Conservation (phyloP, 2,329 filamentous ascomycete genomes). For the Pseudogymnoascus verrucosus region DNA sequence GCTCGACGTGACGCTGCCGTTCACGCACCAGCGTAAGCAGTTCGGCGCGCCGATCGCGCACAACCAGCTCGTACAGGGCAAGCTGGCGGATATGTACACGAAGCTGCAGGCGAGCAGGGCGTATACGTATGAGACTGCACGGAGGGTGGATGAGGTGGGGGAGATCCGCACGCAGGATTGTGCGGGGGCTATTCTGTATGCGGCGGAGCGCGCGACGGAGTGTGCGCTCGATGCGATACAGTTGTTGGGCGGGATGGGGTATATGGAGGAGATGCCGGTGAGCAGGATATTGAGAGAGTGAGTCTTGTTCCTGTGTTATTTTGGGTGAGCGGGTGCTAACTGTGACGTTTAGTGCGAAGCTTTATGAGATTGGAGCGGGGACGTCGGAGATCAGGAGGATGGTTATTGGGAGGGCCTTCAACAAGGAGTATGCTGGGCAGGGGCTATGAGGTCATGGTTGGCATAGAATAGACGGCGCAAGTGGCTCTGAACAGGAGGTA, state of each 20-base stretch:
- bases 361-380: slow-evolving; percentile 96
- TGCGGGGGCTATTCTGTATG: slow-evolving; percentile 87
- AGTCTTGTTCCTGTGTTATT: slow-evolving; percentile 13
- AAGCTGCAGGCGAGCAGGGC: slow-evolving; percentile 76
- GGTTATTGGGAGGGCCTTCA: slow-evolving; percentile 88
- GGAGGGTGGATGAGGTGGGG: slow-evolving; percentile 67
- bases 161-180: slow-evolving; percentile 80
- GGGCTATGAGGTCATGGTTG: not conserved
- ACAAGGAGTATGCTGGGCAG: slow-evolving; percentile 62
- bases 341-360: slow-evolving; percentile 44
- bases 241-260: slow-evolving; percentile 89
- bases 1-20: slow-evolving; percentile 79
- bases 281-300: slow-evolving; percentile 68
- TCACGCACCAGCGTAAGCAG: slow-evolving; percentile 81
- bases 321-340: slow-evolving; percentile 23
- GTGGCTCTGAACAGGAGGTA: not conserved
- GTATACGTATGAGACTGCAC: slow-evolving; percentile 81
- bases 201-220: slow-evolving; percentile 83
- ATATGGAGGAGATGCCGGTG: slow-evolving; percentile 89
- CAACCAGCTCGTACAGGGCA: slow-evolving; percentile 89
- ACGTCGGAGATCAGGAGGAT: slow-evolving; percentile 91
- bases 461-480: not conserved
- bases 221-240: slow-evolving; percentile 83
- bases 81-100: slow-evolving; percentile 95
- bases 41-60: slow-evolving; percentile 81